Evolutionary conservation across 352 stramenopile genomes (phyloP), one percentile per base, ranked within the genome.

Genomic region (Globisporangium orthogonon): DNA sequence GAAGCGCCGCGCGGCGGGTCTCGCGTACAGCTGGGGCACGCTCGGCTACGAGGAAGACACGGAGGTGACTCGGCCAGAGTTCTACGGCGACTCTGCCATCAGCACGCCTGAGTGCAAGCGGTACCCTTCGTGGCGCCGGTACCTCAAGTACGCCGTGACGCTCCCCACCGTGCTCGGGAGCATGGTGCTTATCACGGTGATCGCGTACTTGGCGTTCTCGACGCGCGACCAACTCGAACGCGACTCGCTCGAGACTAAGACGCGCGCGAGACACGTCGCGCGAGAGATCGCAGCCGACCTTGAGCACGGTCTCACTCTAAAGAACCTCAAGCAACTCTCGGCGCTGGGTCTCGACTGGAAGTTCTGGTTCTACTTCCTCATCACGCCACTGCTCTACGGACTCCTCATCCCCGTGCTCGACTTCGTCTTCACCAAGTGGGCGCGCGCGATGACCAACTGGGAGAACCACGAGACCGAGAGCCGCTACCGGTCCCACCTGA

Each of bases 401-500:
- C 68, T 96, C 13, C 50, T 94, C 47, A 95, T 95, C 56, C 83
- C 80, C 10, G 56, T 91, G 35, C 74, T 96, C 13, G 82, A 94
- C 65, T 62, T 73, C 28, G 56, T 65, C 7, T 97, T 98, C 60
- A 98, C 91, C 50, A 70, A 56, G 44, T 58, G 97, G 48, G 96
- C 96, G 3, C 73, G 75, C 9, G 71, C 66, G 15, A 72, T 99
- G 35, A 99, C 96, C 61, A 84, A 98, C 61, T 98, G 87, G 74
- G 91, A 98, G 69, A 97, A 97, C 69, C 91, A 98, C 73, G 64
- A 69, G 54, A 98, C 89, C 23, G 78, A 93, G 64, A 87, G 74
- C 30, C 69, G 61, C 28, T 89, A 96, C 63, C 77, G 90, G 52
- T 96, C 91, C 63, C 78, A 92, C 31, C 76, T 99, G 55, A 99